A percentile compares a stretch with the other conserved stretches of the same genome.
Evolutionary conservation across 2,329 filamentous ascomycete genomes (phyloP).

Genomic region (Colletotrichum higginsianum): DNA sequence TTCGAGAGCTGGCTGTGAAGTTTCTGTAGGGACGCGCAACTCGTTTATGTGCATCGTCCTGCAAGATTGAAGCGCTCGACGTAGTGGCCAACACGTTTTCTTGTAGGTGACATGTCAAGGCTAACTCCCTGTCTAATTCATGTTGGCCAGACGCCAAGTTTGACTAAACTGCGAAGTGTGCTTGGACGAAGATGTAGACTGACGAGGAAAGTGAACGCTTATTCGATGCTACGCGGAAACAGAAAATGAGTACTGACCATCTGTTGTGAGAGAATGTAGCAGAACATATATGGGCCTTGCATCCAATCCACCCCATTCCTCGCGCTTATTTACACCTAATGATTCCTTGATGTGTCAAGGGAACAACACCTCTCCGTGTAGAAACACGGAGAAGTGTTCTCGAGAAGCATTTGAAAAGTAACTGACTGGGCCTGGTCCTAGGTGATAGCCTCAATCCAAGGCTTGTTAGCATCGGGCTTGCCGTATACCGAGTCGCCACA

Average conservation of each 20-base stretch:
- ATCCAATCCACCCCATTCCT: neutral
- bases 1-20: slow-evolving; percentile 6
- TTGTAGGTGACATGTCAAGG: too few species aligned
- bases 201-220: too few species aligned
- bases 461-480: slow-evolving; percentile 59
- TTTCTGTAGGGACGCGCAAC: neutral
- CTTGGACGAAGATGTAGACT: too few species aligned
- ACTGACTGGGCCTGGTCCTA: slow-evolving; percentile 54
- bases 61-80: too few species aligned
- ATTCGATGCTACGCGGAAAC: neutral
- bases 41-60: neutral
- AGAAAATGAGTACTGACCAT: neutral
- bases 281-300: neutral
- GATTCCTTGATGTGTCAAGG: neutral
- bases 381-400: slow-evolving; percentile 43
- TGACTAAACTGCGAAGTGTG: too few species aligned
- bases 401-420: slow-evolving; percentile 46
- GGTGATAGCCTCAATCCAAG: slow-evolving; percentile 66
- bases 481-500: slow-evolving; percentile 58
- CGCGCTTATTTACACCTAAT: neutral
- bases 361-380: neutral
- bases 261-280: neutral
- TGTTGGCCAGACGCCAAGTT: too few species aligned
- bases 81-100: neutral
- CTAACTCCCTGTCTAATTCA: too few species aligned